Percentiles rank a stretch among this genome's conserved stretches.
phyloP scores from a whole-genome alignment of 1,284 basidiomycete species.

The Serendipita sp. region DNA sequence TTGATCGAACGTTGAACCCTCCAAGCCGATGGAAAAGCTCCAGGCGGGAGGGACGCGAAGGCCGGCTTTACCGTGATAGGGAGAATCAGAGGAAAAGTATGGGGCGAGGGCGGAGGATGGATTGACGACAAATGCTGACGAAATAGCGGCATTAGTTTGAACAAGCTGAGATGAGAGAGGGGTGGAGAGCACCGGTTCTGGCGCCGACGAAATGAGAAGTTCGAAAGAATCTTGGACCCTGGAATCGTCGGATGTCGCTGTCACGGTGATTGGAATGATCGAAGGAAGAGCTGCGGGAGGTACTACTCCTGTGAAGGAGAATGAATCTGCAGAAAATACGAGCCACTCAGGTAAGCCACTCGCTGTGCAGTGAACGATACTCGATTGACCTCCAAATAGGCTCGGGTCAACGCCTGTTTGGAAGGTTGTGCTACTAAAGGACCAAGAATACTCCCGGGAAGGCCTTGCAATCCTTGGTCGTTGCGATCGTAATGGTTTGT shows the following conservation, averaged over 20 bases:
- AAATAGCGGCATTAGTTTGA: slow-evolving; percentile 41
- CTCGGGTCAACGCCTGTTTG: not conserved
- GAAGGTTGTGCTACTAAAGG: slow-evolving; percentile 12
- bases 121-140: slow-evolving; percentile 49
- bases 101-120: slow-evolving; percentile 40
- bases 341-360: slow-evolving; percentile 12
- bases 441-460: not conserved
- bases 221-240: slow-evolving; percentile 37
- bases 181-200: slow-evolving; percentile 39
- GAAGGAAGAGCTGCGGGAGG: slow-evolving; percentile 3
- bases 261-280: slow-evolving; percentile 14
- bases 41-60: slow-evolving; percentile 68
- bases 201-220: slow-evolving; percentile 45
- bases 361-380: slow-evolving; percentile 7
- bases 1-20: slow-evolving; percentile 47
- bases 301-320: slow-evolving; percentile 12
- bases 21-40: slow-evolving; percentile 86
- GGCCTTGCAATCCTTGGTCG: not conserved
- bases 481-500: not conserved
- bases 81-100: slow-evolving; percentile 8
- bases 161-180: slow-evolving; percentile 50
- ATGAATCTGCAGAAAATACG: slow-evolving; percentile 10
- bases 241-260: slow-evolving; percentile 10
- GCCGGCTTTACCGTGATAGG: slow-evolving; percentile 32
- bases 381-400: not conserved